Conservation (phyloP, 371 early-diverging fungal species). For the Nematocida major region DNA sequence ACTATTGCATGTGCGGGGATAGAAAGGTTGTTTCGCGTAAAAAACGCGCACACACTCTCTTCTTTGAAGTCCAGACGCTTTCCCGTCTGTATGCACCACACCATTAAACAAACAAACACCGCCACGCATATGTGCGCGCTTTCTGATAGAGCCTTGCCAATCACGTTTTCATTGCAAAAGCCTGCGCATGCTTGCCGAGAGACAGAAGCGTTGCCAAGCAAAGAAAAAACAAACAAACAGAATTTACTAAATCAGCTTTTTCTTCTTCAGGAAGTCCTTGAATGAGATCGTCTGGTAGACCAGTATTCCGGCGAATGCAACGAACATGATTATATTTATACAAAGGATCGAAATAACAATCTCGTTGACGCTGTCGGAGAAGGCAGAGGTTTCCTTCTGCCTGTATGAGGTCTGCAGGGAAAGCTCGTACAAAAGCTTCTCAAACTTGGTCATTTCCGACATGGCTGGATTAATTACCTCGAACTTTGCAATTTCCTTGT, state of each 20-base stretch:
- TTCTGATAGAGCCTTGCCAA: too few relatives aligned
- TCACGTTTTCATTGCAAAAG: too few relatives aligned
- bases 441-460: conserved; percentile 53
- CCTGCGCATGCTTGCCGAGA: too few relatives aligned
- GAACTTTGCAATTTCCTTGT: conserved; percentile 60
- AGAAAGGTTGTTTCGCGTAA: conserved; percentile 9
- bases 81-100: conserved; percentile 14
- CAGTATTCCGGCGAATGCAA: conserved; percentile 58
- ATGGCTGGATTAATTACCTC: conserved; percentile 63
- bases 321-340: conserved; percentile 56
- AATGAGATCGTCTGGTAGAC: conserved; percentile 56
- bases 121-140: neutral
- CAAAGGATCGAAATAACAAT: conserved; percentile 57
- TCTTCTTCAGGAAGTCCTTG: conserved; percentile 64
- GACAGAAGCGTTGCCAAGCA: too few relatives aligned
- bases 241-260: conserved; percentile 63
- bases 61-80: neutral
- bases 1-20: neutral
- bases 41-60: conserved; percentile 20
- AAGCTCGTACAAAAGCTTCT: conserved; percentile 60
- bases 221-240: conserved; percentile 5
- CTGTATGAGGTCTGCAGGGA: conserved; percentile 45
- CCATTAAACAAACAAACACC: conserved; percentile 5
- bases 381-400: conserved; percentile 29
- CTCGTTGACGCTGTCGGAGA: conserved; percentile 55